Evolutionary conservation across 768 basidiomycete species (phyloP), one percentile per base, ranked within the genome.

Genomic region (Podaxis carcinomalis): DNA sequence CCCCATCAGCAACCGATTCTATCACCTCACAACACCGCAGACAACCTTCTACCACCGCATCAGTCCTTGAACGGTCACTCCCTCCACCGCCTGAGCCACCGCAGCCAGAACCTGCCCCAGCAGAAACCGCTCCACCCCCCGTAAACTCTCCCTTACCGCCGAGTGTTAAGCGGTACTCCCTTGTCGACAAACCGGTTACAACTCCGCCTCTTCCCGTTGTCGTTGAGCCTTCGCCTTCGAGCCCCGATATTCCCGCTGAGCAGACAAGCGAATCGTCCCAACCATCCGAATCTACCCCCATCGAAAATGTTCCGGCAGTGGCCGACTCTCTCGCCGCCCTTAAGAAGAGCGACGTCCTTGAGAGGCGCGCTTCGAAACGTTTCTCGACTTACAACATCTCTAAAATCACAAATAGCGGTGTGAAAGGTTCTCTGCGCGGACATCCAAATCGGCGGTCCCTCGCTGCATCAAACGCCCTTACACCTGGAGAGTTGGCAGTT

Each of bases 371-470:
- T 16, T 95, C 92, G 21, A 98, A 98, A 70, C 90, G 97, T 0
- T 98, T 95, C 75, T 97, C 95, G 46, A 88, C 88, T 1, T 98
- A 96, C 71, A 92, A 95, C 64, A 90, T 98, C 67, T 87, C 90
- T 51, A 95, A 95, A 76, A 95, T 98, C 89, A 88, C 93, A 2
- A 86, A 88, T 14, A 72, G 80, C 19, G 71, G 75, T 25, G 69
- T 70, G 25, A 75, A 84, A 49, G 82, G 84, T 25, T 79, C 84
- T 14, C 53, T 81, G 56, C 78, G 79, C 27, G 71, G 72, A 16
- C 78, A 83, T 56, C 69, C 83, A 16, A 89, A 90, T 71, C 78
- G 90, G 40, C 81, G 86, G 44, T 90, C 88, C 23, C 73, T 91
- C 66, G 86, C 86, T 35, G 86, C 81, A 3, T 81, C 83, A 28